A percentile compares a stretch with the other conserved stretches of the same genome.
Conservation (phyloP, 2,329 filamentous ascomycete species). For the Colletotrichum somersetense region DNA sequence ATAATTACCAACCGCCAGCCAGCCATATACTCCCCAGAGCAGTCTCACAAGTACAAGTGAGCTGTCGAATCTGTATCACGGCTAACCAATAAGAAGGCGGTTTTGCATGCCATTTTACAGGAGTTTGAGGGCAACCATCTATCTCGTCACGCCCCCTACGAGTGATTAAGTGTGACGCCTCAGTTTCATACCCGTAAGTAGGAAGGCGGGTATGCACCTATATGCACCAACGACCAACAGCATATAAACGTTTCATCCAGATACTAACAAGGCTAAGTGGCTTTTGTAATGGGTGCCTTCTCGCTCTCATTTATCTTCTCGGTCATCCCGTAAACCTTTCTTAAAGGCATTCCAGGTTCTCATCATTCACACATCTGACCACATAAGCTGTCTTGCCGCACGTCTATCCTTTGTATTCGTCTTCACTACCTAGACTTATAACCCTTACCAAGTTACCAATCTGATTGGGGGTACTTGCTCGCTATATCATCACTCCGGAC, state of each 20-base stretch:
- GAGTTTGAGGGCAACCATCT: background rate
- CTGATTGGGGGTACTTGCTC: no score
- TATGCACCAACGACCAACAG: conserved; percentile 1
- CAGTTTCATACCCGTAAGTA: background rate
- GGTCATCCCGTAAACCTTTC: background rate
- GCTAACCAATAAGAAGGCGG: background rate
- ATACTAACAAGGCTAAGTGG: background rate
- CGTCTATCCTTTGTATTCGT: background rate
- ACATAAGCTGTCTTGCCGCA: background rate
- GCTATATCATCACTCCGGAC: no score
- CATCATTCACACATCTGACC: background rate
- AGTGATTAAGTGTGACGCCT: no score
- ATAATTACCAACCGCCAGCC: no score
- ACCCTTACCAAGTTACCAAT: background rate
- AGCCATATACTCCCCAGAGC: background rate
- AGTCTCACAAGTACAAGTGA: background rate
- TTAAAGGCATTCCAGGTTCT: background rate
- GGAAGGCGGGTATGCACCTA: background rate
- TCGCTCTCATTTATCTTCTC: background rate
- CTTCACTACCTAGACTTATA: background rate
- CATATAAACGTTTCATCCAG: background rate
- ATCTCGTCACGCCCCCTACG: background rate
- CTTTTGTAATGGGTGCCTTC: no score
- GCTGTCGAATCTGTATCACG: background rate
- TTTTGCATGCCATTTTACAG: background rate